Evolutionary conservation across 129 eudicot genomes (phyloP).

Genomic region (Arctium minus): DNA sequence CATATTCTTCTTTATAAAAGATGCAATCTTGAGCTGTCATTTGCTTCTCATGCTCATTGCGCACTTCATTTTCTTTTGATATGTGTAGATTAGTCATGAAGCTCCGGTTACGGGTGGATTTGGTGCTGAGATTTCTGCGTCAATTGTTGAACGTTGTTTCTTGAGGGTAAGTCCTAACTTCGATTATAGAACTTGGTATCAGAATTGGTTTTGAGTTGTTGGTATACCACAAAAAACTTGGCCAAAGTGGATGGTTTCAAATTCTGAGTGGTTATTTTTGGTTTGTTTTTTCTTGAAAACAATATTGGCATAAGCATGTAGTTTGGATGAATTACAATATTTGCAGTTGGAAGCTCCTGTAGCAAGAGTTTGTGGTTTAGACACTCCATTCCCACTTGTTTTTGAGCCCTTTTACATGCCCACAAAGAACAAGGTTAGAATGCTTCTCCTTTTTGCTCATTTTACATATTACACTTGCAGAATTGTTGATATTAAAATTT

Average conservation of each 20-base stretch:
- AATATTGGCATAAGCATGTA: neutral
- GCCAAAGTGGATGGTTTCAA: too few species aligned
- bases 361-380: conserved; percentile 97
- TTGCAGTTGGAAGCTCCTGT: conserved; percentile 94
- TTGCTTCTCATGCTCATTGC: neutral
- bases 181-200: neutral
- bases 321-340: neutral
- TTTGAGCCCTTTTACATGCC: conserved; percentile 97
- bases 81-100: conserved; percentile 86
- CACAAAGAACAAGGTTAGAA: conserved; percentile 77
- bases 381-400: conserved; percentile 95
- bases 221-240: too few species aligned
- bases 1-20: neutral
- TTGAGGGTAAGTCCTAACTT: conserved; percentile 50
- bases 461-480: neutral
- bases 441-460: neutral
- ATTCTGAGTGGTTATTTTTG: neutral
- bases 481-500: neutral
- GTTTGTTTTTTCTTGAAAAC: neutral
- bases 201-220: too few species aligned
- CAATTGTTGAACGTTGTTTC: conserved; percentile 93
- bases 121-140: conserved; percentile 97
- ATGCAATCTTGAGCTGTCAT: neutral
- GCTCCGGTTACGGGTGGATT: conserved; percentile 98
- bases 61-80: conserved; percentile 11